These are phyloP conservation scores for Solanum chiquidenum DNA, from an alignment of 257 asterid species.

Conservation along the genomic window DNA sequence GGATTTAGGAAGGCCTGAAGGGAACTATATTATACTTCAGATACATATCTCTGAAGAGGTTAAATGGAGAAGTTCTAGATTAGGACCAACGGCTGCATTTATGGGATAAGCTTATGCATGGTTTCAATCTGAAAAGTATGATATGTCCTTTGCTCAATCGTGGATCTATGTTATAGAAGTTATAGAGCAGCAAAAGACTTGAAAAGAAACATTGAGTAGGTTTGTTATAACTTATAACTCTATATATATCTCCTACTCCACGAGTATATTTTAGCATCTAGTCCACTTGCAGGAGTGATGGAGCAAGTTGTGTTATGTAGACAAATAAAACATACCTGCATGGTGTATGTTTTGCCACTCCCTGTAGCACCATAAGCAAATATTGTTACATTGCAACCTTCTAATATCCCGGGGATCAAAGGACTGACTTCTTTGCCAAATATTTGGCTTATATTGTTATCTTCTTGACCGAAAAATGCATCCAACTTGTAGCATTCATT, in stretches of 20 bases:
- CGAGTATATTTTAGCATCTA: neutral
- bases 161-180: neutral
- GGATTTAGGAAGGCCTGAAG: neutral
- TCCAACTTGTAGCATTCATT: conserved; percentile 75
- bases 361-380: conserved; percentile 98
- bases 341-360: conserved; percentile 86
- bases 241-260: neutral
- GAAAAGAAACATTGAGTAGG: neutral
- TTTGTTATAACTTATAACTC: neutral
- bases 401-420: conserved; percentile 60
- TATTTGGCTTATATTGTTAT: conserved; percentile 45
- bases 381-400: conserved; percentile 66
- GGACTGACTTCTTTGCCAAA: conserved; percentile 70
- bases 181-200: neutral
- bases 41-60: neutral
- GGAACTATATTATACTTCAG: neutral
- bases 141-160: neutral
- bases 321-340: conserved; percentile 55
- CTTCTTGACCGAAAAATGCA: conserved; percentile 52
- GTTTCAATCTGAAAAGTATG: neutral
- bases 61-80: neutral
- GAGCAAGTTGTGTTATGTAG: neutral
- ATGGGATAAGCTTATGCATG: neutral
- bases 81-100: neutral
- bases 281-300: neutral